Evolutionary conservation across 306 rosid species (phyloP).

Genomic region (Glycine soja): DNA sequence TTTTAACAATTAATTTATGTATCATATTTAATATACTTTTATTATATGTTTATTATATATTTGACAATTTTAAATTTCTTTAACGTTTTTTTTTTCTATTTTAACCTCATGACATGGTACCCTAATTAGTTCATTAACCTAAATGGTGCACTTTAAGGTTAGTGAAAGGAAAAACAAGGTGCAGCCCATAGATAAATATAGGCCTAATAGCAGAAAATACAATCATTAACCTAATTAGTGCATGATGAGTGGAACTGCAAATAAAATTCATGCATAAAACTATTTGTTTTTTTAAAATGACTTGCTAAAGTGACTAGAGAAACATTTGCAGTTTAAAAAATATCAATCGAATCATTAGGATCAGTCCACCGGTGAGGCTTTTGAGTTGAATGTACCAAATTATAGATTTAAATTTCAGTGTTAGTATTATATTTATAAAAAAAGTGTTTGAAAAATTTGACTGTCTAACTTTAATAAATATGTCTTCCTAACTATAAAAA

Average conservation of each 20-base stretch:
- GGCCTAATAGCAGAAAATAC: background rate
- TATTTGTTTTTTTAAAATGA: no score
- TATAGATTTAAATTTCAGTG: no score
- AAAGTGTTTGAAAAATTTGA: no score
- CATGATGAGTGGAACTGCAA: background rate
- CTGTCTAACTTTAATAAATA: no score
- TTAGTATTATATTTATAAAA: no score
- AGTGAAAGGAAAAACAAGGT: background rate
- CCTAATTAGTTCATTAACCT: background rate
- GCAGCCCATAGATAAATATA: background rate
- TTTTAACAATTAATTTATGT: background rate
- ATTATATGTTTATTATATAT: background rate
- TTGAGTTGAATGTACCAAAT: no score
- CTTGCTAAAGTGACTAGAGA: no score
- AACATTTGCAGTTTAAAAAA: no score
- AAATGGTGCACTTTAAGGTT: background rate
- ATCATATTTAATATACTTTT: background rate
- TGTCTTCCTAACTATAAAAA: no score
- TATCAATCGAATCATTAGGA: no score
- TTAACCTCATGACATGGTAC: background rate
- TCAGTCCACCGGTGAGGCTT: no score
- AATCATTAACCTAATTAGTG: background rate
- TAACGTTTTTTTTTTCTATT: no score
- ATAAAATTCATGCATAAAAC: background rate
- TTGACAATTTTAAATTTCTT: background rate